A percentile compares a stretch with the other conserved stretches of the same genome.
Evolutionary conservation across 2,329 filamentous ascomycete genomes (phyloP).

Genomic region (Lachnellula cervina): DNA sequence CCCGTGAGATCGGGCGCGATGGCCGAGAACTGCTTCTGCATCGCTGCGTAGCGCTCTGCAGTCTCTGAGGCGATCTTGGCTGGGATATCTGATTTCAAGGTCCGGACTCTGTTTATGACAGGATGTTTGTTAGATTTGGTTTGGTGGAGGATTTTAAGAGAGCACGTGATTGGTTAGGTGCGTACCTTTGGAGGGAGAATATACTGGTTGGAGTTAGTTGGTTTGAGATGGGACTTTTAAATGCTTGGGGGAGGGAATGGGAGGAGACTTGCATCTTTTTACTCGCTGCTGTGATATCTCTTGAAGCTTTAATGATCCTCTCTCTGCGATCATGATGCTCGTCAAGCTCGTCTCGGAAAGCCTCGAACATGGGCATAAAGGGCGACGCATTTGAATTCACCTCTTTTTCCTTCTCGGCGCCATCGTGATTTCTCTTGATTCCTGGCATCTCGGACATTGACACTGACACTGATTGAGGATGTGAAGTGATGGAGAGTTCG

Average conservation of each 20-base stretch:
- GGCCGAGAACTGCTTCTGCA: constrained; percentile 60
- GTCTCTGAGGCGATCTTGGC: constrained; percentile 66
- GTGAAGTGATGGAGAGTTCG: no score
- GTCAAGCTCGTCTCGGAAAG: constrained; percentile 82
- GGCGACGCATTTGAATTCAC: constrained; percentile 30
- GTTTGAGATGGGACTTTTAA: constrained; percentile 17
- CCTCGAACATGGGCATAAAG: constrained; percentile 75
- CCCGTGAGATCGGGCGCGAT: constrained; percentile 71
- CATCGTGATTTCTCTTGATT: constrained; percentile 51
- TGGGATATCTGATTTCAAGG: constrained; percentile 59
- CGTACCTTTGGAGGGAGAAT: constrained; percentile 75
- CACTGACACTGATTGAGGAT: no score
- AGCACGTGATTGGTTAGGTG: constrained; percentile 7
- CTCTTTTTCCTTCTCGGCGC: constrained; percentile 36
- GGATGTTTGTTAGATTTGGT: not conserved
- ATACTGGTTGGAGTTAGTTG: constrained; percentile 48
- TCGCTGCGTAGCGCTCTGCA: constrained; percentile 63
- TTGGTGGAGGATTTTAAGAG: not conserved
- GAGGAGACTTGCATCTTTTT: constrained; percentile 78
- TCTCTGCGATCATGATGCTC: constrained; percentile 91
- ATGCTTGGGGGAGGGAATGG: not conserved
- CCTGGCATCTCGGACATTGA: constrained; percentile 29
- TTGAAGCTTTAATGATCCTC: constrained; percentile 80
- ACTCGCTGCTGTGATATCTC: constrained; percentile 88
- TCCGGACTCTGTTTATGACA: constrained; percentile 52